phyloP scores from a whole-genome alignment of 2,329 filamentous ascomycete species.

The Apiospora hydei region DNA sequence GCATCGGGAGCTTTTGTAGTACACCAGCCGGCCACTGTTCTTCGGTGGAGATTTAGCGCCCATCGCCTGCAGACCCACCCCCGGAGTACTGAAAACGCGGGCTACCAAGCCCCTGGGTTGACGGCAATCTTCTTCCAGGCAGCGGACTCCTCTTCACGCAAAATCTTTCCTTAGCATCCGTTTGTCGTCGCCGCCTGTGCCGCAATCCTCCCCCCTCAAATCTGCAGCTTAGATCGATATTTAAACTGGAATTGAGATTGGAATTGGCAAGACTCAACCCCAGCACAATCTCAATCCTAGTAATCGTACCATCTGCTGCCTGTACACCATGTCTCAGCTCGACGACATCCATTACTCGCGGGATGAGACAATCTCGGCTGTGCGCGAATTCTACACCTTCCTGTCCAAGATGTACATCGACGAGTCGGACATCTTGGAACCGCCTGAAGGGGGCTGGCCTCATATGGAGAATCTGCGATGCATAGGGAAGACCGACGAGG shows the following conservation, averaged over 20 bases:
- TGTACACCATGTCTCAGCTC: neutral
- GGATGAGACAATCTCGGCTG: conserved; percentile 32
- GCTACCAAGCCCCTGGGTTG: no score
- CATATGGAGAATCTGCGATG: conserved; percentile 30
- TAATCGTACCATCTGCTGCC: neutral
- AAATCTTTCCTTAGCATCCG: neutral
- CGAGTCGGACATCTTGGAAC: conserved; percentile 34
- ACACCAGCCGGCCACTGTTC: no score
- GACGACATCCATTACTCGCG: conserved; percentile 32
- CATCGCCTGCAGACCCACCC: no score
- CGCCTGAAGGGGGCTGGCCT: conserved; percentile 41
- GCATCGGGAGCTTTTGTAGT: no score
- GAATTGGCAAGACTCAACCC: neutral
- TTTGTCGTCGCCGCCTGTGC: neutral
- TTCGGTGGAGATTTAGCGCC: no score
- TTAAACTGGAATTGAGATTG: neutral
- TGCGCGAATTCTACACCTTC: conserved; percentile 40
- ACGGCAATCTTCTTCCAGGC: neutral
- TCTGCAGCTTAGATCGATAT: neutral
- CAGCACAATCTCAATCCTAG: neutral
- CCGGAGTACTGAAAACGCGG: no score
- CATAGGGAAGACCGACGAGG: conserved; percentile 23
- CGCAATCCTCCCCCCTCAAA: neutral
- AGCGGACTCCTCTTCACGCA: neutral
- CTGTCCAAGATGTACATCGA: conserved; percentile 38